These are phyloP conservation scores for Hsuehochloa calcarea DNA, from an alignment of 176 grass and related monocot species.

Conservation along the genomic window DNA sequence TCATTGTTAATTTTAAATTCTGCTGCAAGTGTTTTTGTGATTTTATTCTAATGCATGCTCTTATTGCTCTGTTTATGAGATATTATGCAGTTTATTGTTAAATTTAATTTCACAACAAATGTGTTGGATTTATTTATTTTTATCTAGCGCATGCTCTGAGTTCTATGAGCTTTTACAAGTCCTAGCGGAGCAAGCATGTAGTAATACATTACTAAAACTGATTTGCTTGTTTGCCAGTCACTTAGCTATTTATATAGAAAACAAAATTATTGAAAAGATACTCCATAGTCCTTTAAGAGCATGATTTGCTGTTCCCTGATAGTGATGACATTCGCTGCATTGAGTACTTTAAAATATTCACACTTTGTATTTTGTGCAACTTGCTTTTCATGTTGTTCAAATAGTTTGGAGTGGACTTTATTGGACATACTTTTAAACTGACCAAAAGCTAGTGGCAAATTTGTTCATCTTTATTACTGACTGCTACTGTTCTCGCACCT, in stretches of 20 bases:
- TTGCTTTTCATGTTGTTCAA: background rate
- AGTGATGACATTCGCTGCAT: background rate
- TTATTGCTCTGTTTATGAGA: background rate
- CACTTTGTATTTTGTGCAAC: background rate
- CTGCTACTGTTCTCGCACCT: conserved; percentile 11
- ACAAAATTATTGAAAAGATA: background rate
- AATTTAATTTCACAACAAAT: background rate
- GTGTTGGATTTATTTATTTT: background rate
- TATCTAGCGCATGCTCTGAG: background rate
- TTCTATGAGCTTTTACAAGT: background rate
- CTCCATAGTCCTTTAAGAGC: conserved; percentile 13
- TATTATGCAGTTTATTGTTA: background rate
- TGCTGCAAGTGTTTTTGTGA: background rate
- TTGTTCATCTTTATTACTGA: background rate
- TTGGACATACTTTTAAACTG: background rate
- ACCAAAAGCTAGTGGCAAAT: background rate
- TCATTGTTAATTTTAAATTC: background rate
- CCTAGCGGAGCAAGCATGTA: background rate
- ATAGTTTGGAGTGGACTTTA: background rate
- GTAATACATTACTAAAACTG: background rate
- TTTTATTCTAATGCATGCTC: background rate
- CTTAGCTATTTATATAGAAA: background rate
- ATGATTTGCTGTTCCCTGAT: background rate
- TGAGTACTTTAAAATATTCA: background rate
- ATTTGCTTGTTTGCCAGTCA: background rate